Evolutionary conservation across 2,329 filamentous ascomycete species (phyloP).

Genomic region (Neonectria faginata): DNA sequence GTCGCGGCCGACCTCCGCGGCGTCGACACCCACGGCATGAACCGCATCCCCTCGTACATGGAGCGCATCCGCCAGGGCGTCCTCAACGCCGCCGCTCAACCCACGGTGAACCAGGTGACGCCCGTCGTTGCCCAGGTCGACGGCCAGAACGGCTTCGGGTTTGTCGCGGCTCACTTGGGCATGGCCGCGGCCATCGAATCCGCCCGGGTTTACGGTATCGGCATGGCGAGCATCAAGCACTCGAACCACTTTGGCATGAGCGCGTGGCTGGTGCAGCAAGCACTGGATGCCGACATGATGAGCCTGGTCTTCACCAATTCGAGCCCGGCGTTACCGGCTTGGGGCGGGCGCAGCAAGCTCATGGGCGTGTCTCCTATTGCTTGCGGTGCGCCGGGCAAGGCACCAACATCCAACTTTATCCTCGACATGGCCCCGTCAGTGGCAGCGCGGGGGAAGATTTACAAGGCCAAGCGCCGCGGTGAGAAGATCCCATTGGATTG

Average conservation of each 20-base stretch:
- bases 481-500: conserved; percentile 79
- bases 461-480: conserved; percentile 74
- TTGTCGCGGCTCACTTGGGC: conserved; percentile 73
- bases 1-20: conserved; percentile 81
- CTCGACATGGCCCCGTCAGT: conserved; percentile 80
- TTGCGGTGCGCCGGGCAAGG: conserved; percentile 76
- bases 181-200: conserved; percentile 77
- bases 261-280: conserved; percentile 83
- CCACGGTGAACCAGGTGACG: conserved; percentile 70
- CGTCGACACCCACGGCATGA: conserved; percentile 82
- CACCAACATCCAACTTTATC: conserved; percentile 69
- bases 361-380: conserved; percentile 81
- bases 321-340: conserved; percentile 77
- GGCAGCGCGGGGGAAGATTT: conserved; percentile 78
- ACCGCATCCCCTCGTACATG: conserved; percentile 83
- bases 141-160: conserved; percentile 80
- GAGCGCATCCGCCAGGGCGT: conserved; percentile 77
- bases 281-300: conserved; percentile 78
- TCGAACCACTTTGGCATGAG: conserved; percentile 89
- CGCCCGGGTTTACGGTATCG: conserved; percentile 75
- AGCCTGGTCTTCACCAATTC: conserved; percentile 78
- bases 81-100: conserved; percentile 70
- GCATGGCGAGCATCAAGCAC: conserved; percentile 79
- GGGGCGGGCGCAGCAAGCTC: conserved; percentile 75
- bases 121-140: conserved; percentile 77